Percentiles rank a stretch among this genome's conserved stretches.
phyloP scores from a whole-genome alignment of 306 rosid genomes.

The Vigna trinervia region DNA sequence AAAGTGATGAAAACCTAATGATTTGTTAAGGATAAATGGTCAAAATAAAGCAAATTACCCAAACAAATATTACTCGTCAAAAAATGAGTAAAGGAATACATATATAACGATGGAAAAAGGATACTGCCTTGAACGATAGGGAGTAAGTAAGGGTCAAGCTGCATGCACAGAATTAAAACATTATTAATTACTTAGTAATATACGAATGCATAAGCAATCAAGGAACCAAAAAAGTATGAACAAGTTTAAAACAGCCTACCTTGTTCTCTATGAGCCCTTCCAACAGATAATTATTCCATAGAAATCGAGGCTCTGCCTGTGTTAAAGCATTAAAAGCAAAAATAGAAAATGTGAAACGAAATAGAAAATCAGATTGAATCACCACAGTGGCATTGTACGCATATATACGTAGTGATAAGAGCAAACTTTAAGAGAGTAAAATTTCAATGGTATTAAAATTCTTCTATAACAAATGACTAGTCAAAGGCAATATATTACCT shows the following conservation, averaged over 20 bases:
- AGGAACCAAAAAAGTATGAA: slow-evolving; percentile 29
- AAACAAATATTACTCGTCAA: slow-evolving; percentile 18
- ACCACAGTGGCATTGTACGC: slow-evolving; percentile 16
- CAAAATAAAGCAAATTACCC: slow-evolving; percentile 31
- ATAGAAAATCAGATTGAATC: slow-evolving; percentile 23
- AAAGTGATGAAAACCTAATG: slow-evolving; percentile 73
- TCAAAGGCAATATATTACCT: slow-evolving; percentile 51
- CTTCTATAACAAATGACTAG: neutral
- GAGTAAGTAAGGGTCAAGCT: slow-evolving; percentile 85
- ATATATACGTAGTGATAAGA: neutral
- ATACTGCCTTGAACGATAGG: slow-evolving; percentile 90
- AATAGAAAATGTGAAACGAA: slow-evolving; percentile 15
- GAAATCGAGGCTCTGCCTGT: slow-evolving; percentile 93
- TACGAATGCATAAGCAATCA: neutral
- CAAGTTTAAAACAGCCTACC: slow-evolving; percentile 50
- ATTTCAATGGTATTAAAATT: slow-evolving; percentile 3
- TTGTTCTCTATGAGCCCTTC: slow-evolving; percentile 81
- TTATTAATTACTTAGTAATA: slow-evolving; percentile 36
- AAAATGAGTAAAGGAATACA: slow-evolving; percentile 17
- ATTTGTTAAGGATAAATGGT: slow-evolving; percentile 58
- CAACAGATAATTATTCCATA: slow-evolving; percentile 87
- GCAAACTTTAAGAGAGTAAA: neutral
- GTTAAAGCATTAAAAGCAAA: slow-evolving; percentile 41
- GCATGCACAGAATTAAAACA: slow-evolving; percentile 49
- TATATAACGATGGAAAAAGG: slow-evolving; percentile 51